Evolutionary conservation across 352 stramenopile species (phyloP).

Genomic region (Pythium chondricola): DNA sequence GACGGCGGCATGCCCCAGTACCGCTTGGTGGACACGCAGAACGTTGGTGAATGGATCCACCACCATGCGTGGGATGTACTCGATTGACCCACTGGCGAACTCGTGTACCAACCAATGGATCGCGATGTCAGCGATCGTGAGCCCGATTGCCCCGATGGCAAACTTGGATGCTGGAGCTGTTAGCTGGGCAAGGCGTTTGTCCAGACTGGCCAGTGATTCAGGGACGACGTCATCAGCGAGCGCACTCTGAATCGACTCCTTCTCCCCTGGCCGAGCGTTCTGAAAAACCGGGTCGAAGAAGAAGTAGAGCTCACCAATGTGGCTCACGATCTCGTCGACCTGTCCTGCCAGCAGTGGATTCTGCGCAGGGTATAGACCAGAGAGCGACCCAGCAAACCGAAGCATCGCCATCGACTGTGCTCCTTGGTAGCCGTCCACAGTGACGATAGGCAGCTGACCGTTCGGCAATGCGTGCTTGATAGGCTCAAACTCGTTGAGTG

Average conservation of each 20-base stretch:
- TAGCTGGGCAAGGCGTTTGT: slow-evolving; percentile 22
- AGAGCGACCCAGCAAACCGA: slow-evolving; percentile 50
- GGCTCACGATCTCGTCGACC: slow-evolving; percentile 35
- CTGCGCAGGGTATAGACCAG: slow-evolving; percentile 17
- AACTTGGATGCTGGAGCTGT: slow-evolving; percentile 1
- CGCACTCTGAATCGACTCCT: slow-evolving; percentile 23
- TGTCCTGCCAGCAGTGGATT: not conserved
- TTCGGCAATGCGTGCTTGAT: slow-evolving; percentile 22
- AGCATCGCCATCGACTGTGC: slow-evolving; percentile 34
- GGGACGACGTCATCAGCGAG: slow-evolving; percentile 30
- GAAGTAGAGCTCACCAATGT: slow-evolving; percentile 24
- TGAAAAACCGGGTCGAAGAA: slow-evolving; percentile 16
- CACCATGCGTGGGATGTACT: not conserved
- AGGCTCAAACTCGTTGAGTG: slow-evolving; percentile 10
- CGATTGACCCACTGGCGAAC: not conserved
- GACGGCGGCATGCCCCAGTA: not conserved
- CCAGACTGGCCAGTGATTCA: slow-evolving; percentile 26
- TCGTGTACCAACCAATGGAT: slow-evolving; percentile 27
- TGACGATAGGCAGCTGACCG: slow-evolving; percentile 20
- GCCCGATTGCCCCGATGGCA: slow-evolving; percentile 15
- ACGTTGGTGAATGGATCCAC: not conserved
- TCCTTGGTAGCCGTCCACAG: slow-evolving; percentile 14
- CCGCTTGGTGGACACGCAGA: not conserved
- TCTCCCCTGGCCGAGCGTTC: slow-evolving; percentile 20
- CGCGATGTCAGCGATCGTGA: slow-evolving; percentile 47